Evolutionary conservation across 2,329 filamentous ascomycete species (phyloP), one percentile per base, ranked within the genome.

Genomic region (Aspergillus novoparasiticus): DNA sequence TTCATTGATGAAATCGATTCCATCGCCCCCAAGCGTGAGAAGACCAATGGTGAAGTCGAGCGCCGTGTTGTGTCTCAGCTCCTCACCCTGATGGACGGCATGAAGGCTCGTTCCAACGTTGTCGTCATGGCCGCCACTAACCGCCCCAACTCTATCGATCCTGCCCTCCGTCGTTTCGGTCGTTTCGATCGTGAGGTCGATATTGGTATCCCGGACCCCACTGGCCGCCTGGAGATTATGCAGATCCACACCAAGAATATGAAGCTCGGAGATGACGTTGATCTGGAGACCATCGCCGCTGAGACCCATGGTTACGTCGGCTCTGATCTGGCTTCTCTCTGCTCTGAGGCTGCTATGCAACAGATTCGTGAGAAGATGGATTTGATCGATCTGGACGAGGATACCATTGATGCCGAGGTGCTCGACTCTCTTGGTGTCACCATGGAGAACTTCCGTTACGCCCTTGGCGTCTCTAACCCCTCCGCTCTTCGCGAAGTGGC

Each of bases 281-380:
- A 99, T 75, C 88, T 99, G 51, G 94, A 97, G 85, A 90, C 93
- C 75, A 97, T 99, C 75, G 95, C 95, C 60, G 89, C 95, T 34
- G 95, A 99, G 85, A 99, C 95, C 54, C 95, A 99, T 84, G 95
- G 95, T 83, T 99, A 98, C 74, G 95, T 99, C 70, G 95, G 95
- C 85, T 98, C 95, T 36, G 95, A 99, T 90, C 86, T 99, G 79
- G 95, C 95, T 64, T 96, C 95, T 34, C 92, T 99, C 65, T 99
- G 95, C 84, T 99, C 95, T 8, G 95, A 99, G 83, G 95, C 95
- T 77, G 95, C 95, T 68, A 99, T 99, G 95, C 95, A 99, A 81
- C 95, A 99, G 84, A 99, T 99, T 81, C 94, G 95, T 84, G 95
- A 99, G 84, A 99, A 99, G 90, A 99, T 99, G 95, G 95, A 99